Conservation (phyloP, 345 rosid genomes). For the Citrus trifoliata region DNA sequence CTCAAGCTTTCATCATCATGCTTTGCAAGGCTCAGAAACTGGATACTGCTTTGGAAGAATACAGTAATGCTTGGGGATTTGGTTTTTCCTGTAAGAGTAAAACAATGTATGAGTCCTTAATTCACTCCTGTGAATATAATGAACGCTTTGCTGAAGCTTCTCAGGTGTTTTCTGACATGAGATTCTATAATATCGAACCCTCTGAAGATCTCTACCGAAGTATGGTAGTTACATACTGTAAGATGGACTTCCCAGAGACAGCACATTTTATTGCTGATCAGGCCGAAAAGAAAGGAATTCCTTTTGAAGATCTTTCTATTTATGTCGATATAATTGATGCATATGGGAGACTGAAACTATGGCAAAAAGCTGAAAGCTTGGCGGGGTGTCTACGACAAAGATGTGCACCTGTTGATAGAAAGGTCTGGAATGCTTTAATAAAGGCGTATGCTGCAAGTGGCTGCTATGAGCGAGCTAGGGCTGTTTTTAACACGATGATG, state of each 20-base stretch:
- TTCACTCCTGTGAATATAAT: constrained; percentile 62
- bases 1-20: constrained; percentile 64
- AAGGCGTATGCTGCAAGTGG: constrained; percentile 88
- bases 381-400: constrained; percentile 71
- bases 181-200: constrained; percentile 54
- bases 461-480: constrained; percentile 87
- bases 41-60: constrained; percentile 69
- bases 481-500: constrained; percentile 87
- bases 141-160: constrained; percentile 70
- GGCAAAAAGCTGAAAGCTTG: constrained; percentile 89
- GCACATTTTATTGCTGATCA: constrained; percentile 62
- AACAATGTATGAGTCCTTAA: constrained; percentile 66
- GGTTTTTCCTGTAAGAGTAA: constrained; percentile 42
- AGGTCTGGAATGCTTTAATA: constrained; percentile 86
- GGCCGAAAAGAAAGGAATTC: constrained; percentile 52
- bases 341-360: constrained; percentile 67
- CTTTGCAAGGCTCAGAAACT: constrained; percentile 68
- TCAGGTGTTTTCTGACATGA: constrained; percentile 82
- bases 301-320: constrained; percentile 41
- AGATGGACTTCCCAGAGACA: constrained; percentile 84
- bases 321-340: constrained; percentile 63
- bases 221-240: constrained; percentile 64
- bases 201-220: constrained; percentile 46
- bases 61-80: constrained; percentile 40
- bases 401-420: constrained; percentile 50